Conservation (phyloP, 2,329 filamentous ascomycete genomes). For the Neofusicoccum parvum region DNA sequence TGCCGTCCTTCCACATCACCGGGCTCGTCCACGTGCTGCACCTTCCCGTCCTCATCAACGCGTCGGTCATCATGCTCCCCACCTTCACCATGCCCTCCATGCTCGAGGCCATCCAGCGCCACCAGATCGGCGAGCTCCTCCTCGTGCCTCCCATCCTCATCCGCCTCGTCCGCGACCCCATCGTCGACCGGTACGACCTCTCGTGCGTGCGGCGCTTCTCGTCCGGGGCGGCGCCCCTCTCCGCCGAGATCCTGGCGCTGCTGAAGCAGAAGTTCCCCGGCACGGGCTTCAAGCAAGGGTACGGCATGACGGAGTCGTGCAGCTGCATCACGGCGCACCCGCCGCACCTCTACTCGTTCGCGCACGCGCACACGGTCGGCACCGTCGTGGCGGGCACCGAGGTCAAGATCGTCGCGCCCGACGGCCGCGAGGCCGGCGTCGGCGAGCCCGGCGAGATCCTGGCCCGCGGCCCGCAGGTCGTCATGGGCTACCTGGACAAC, state of each 20-base stretch:
- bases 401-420: slow-evolving; percentile 61
- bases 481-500: slow-evolving; percentile 55
- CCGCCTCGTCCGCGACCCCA: slow-evolving; percentile 59
- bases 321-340: slow-evolving; percentile 65
- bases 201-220: slow-evolving; percentile 58
- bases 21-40: slow-evolving; percentile 66
- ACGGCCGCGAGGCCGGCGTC: slow-evolving; percentile 56
- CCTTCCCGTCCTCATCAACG: slow-evolving; percentile 64
- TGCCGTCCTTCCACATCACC: slow-evolving; percentile 63
- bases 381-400: slow-evolving; percentile 61
- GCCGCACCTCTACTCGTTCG: slow-evolving; percentile 57
- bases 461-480: slow-evolving; percentile 51
- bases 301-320: slow-evolving; percentile 70
- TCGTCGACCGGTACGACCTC: slow-evolving; percentile 60
- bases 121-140: slow-evolving; percentile 59
- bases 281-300: slow-evolving; percentile 66
- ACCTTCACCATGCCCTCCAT: slow-evolving; percentile 64
- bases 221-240: slow-evolving; percentile 62
- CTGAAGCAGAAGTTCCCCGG: slow-evolving; percentile 60
- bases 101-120: slow-evolving; percentile 55
- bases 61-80: slow-evolving; percentile 67
- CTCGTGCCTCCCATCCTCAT: slow-evolving; percentile 65
- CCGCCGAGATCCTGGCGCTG: slow-evolving; percentile 58
- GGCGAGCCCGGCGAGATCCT: slow-evolving; percentile 57
- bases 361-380: slow-evolving; percentile 60